Percentiles rank a stretch among this genome's conserved stretches.
These are phyloP conservation scores for Sugiyamaella smithiae DNA, from an alignment of 805 yeast species.

Conservation along the genomic window DNA sequence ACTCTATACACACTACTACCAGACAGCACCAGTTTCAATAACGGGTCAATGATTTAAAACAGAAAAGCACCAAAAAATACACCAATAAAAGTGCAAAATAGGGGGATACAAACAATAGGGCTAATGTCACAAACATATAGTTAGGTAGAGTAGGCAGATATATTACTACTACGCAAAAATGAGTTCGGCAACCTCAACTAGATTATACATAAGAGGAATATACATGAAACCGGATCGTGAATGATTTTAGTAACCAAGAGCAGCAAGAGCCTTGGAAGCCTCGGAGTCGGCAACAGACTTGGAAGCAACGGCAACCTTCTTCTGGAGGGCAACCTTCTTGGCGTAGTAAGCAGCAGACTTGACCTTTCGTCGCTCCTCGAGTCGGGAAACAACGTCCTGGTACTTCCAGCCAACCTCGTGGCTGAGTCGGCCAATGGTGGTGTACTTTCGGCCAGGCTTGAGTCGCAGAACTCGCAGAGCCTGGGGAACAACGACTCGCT, in stretches of 20 bases:
- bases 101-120: too few species aligned
- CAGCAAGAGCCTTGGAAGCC: conserved; percentile 89
- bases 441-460: conserved; percentile 99
- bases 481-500: conserved; percentile 99
- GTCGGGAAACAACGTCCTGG: conserved; percentile 95
- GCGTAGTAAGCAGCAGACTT: conserved; percentile 99
- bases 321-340: conserved; percentile 93
- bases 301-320: conserved; percentile 85
- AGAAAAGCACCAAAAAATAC: too few species aligned
- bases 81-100: too few species aligned
- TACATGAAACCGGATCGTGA: conserved; percentile 8
- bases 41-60: too few species aligned
- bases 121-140: too few species aligned
- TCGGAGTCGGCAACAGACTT: conserved; percentile 86
- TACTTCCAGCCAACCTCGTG: conserved; percentile 99
- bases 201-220: conserved; percentile 5
- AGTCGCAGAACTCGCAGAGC: conserved; percentile 98
- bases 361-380: conserved; percentile 99
- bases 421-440: conserved; percentile 95
- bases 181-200: conserved; percentile 5
- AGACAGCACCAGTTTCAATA: too few species aligned
- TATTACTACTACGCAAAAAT: too few species aligned
- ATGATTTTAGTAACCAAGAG: conserved; percentile 84
- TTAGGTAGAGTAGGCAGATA: too few species aligned
- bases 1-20: too few species aligned